Evolutionary conservation across 768 basidiomycete genomes (phyloP).

Genomic region (Astraeus odoratus): DNA sequence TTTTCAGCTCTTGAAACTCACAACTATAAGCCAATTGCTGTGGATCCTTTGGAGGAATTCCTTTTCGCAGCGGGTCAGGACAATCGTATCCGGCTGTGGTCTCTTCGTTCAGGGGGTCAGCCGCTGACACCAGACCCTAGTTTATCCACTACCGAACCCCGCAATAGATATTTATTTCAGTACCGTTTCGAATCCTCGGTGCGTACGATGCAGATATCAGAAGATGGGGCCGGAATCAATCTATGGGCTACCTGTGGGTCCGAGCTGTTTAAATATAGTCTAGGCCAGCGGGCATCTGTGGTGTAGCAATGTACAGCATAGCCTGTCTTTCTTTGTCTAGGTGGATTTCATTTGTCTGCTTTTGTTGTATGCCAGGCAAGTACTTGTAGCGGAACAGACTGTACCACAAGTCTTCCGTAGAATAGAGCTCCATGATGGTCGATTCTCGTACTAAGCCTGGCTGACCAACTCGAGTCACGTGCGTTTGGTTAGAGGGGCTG

Average conservation of each 20-base stretch:
- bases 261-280: slow-evolving; percentile 39
- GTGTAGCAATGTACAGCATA: neutral
- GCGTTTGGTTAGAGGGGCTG: too few relatives aligned
- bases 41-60: slow-evolving; percentile 50
- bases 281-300: slow-evolving; percentile 33
- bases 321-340: too few relatives aligned
- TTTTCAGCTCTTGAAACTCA: slow-evolving; percentile 1
- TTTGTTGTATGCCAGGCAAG: too few relatives aligned
- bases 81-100: slow-evolving; percentile 59
- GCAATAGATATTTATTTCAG: slow-evolving; percentile 26
- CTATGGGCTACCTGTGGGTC: slow-evolving; percentile 50
- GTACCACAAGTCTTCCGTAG: too few relatives aligned
- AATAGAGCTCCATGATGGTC: too few relatives aligned
- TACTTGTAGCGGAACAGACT: too few relatives aligned
- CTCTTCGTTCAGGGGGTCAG: slow-evolving; percentile 44
- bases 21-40: slow-evolving; percentile 46
- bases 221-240: slow-evolving; percentile 32
- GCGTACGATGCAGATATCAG: slow-evolving; percentile 43
- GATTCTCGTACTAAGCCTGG: too few relatives aligned
- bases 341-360: too few relatives aligned
- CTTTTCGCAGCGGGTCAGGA: slow-evolving; percentile 70
- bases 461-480: too few relatives aligned
- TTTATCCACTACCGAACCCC: neutral
- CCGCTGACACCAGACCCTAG: slow-evolving; percentile 13
- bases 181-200: slow-evolving; percentile 32